phyloP scores from a whole-genome alignment of 2,329 filamentous ascomycete genomes.

The Macrophomina phaseolina region DNA sequence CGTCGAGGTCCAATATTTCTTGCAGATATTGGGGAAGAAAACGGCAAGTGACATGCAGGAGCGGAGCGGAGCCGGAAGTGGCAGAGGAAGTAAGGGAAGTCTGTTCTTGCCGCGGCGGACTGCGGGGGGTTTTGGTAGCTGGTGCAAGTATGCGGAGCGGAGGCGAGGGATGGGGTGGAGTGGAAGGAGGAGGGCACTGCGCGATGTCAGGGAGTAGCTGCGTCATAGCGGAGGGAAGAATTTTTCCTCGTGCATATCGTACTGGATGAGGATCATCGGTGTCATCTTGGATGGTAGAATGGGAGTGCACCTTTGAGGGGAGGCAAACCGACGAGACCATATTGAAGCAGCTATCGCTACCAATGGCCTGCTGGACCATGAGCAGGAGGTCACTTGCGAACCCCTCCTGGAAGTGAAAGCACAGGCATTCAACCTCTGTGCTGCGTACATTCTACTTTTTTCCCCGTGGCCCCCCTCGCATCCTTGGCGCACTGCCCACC shows the following conservation, averaged over 20 bases:
- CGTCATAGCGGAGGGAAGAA: background rate
- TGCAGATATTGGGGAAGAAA: background rate
- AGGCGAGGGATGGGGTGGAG: slow-evolving; percentile 2
- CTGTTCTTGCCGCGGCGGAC: background rate
- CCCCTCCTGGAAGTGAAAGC: background rate
- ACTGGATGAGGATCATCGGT: no score
- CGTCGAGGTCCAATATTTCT: background rate
- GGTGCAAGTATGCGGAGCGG: background rate
- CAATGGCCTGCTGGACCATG: background rate
- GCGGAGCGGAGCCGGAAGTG: background rate
- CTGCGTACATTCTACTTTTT: background rate
- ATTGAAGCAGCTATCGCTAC: no score
- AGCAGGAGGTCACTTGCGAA: background rate
- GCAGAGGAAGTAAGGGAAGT: background rate
- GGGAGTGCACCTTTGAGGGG: no score
- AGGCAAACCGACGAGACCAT: no score
- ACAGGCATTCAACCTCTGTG: background rate
- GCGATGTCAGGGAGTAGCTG: background rate
- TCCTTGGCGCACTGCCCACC: background rate
- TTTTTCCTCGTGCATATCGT: background rate
- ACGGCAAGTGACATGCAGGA: background rate
- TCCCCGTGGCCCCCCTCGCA: background rate
- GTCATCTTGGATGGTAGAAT: no score
- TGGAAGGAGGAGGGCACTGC: background rate
- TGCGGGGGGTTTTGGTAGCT: background rate